Percentiles rank a stretch among this genome's conserved stretches.
Conservation (phyloP, 306 rosid genomes). For the Pyrus bretschneideri region DNA sequence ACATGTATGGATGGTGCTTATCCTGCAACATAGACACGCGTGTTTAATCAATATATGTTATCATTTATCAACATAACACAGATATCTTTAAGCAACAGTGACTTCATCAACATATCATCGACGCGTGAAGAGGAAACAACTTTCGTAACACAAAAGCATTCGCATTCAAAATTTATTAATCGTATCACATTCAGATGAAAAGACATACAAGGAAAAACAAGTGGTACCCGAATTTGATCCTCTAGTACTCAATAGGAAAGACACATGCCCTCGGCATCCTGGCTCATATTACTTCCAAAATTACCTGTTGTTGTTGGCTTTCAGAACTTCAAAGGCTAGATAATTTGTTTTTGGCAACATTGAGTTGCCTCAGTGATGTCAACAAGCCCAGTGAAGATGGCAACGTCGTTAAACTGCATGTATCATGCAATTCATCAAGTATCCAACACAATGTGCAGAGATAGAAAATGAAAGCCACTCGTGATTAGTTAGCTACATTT, state of each 20-base stretch:
- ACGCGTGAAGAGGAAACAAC: neutral
- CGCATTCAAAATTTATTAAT: no score
- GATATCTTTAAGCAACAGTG: neutral
- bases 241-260: neutral
- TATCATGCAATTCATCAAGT: neutral
- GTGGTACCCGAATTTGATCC: neutral
- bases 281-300: neutral
- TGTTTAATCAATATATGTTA: neutral
- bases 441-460: neutral
- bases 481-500: neutral
- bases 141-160: neutral
- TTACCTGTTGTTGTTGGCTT: slow-evolving; percentile 71
- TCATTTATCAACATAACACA: neutral
- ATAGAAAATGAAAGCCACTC: neutral
- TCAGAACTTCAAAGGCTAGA: slow-evolving; percentile 64
- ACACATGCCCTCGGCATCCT: neutral
- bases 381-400: slow-evolving; percentile 60
- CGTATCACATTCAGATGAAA: neutral
- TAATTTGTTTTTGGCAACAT: slow-evolving; percentile 64
- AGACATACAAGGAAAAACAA: neutral
- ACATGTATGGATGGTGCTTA: slow-evolving; percentile 38
- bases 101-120: neutral
- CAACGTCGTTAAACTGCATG: slow-evolving; percentile 57
- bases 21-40: slow-evolving; percentile 39
- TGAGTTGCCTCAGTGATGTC: slow-evolving; percentile 57